Percentiles rank a stretch among this genome's conserved stretches.
Conservation (phyloP, 257 asterid species). For the Leptodermis oblonga region DNA sequence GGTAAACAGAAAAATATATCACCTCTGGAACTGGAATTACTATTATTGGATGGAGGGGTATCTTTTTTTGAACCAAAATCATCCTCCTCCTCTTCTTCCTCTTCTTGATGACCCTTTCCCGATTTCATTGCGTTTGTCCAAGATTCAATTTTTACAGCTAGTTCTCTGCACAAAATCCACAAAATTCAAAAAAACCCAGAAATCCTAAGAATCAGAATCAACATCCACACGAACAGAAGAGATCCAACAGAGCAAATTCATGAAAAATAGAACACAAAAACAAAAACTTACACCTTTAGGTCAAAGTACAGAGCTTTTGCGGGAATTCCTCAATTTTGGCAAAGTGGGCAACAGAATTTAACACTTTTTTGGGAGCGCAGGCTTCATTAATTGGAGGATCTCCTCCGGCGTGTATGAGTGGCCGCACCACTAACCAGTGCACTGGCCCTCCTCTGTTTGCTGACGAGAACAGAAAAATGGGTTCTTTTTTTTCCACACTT, state of each 20-base stretch:
- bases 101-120: slow-evolving; percentile 66
- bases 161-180: slow-evolving; percentile 29
- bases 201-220: slow-evolving; percentile 11
- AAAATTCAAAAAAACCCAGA: slow-evolving; percentile 28
- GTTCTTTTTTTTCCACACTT: background rate
- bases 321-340: slow-evolving; percentile 3
- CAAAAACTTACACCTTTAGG: slow-evolving; percentile 21
- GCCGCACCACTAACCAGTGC: slow-evolving; percentile 13
- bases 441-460: slow-evolving; percentile 10
- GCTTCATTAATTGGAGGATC: background rate
- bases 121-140: slow-evolving; percentile 47
- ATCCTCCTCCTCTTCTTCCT: slow-evolving; percentile 73
- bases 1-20: background rate
- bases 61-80: slow-evolving; percentile 57
- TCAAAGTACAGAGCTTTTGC: slow-evolving; percentile 5
- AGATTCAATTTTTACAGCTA: slow-evolving; percentile 16
- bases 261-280: background rate
- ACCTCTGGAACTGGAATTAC: slow-evolving; percentile 44
- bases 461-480: background rate
- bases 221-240: slow-evolving; percentile 19
- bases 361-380: background rate
- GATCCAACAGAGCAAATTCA: slow-evolving; percentile 26
- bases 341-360: background rate
- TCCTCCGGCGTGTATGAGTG: slow-evolving; percentile 9
- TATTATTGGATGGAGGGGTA: slow-evolving; percentile 49